Evolutionary conservation across 345 rosid species (phyloP).

Genomic region (Xanthoceras sorbifolium): DNA sequence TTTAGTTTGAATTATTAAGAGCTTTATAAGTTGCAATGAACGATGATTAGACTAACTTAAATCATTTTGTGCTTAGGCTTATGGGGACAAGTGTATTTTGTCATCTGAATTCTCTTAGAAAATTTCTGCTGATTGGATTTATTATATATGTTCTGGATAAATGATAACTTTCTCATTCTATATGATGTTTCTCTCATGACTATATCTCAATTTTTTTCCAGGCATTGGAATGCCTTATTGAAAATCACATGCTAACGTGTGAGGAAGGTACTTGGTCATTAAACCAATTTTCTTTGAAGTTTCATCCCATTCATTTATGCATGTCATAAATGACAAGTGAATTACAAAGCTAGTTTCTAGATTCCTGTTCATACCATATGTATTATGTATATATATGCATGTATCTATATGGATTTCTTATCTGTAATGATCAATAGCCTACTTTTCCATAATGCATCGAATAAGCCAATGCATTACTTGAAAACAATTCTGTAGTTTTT

Average conservation of each 20-base stretch:
- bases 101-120: neutral
- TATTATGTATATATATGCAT: neutral
- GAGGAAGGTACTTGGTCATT: slow-evolving; percentile 70
- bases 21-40: neutral
- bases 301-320: neutral
- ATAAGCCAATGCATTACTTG: neutral
- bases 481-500: neutral
- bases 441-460: neutral
- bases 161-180: neutral
- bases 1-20: neutral
- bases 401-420: neutral
- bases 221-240: slow-evolving; percentile 97
- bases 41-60: neutral
- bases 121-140: neutral
- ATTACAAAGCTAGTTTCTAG: neutral
- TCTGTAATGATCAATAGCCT: neutral
- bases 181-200: slow-evolving; percentile 13
- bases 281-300: slow-evolving; percentile 5
- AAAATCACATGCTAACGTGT: slow-evolving; percentile 91
- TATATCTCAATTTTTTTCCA: slow-evolving; percentile 35
- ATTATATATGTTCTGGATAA: neutral
- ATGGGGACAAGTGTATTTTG: neutral
- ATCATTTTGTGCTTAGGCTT: neutral
- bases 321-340: neutral
- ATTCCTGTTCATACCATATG: neutral